Conservation (phyloP, 148 eudicot species). For the Gaultheria prostrata region DNA sequence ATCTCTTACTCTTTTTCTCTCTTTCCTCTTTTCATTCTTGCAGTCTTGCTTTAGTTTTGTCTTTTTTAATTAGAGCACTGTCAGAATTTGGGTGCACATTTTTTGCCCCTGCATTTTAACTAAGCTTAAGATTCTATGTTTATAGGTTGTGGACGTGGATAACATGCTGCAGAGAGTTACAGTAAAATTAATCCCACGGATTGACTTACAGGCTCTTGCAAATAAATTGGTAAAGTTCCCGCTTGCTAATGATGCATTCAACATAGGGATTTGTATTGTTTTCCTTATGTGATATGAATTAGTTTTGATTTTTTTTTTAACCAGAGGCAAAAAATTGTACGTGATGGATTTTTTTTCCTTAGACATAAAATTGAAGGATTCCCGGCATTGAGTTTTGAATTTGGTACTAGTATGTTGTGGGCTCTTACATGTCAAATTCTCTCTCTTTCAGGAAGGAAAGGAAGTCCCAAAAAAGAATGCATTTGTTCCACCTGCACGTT, state of each 20-base stretch:
- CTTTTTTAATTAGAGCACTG: neutral
- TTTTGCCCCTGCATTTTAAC: neutral
- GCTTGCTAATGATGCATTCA: neutral
- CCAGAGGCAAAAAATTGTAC: neutral
- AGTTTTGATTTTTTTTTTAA: neutral
- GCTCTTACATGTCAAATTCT: conserved; percentile 11
- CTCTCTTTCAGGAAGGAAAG: conserved; percentile 75
- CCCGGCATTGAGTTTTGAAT: neutral
- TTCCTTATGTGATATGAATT: neutral
- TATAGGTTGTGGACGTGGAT: conserved; percentile 87
- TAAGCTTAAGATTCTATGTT: neutral
- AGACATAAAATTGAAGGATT: neutral
- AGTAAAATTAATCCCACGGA: conserved; percentile 80
- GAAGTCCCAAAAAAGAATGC: conserved; percentile 84
- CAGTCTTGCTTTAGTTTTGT: neutral
- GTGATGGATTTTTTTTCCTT: neutral
- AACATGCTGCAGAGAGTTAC: conserved; percentile 87
- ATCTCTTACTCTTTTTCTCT: neutral
- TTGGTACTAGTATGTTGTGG: neutral
- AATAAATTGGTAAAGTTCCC: conserved; percentile 56
- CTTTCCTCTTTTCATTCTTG: conserved; percentile 7
- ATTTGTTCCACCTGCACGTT: conserved; percentile 83
- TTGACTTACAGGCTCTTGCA: conserved; percentile 85
- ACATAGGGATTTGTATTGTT: neutral
- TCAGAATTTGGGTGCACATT: neutral